These are phyloP conservation scores for Solanum neorickii DNA, from an alignment of 257 asterid species.

Conservation along the genomic window DNA sequence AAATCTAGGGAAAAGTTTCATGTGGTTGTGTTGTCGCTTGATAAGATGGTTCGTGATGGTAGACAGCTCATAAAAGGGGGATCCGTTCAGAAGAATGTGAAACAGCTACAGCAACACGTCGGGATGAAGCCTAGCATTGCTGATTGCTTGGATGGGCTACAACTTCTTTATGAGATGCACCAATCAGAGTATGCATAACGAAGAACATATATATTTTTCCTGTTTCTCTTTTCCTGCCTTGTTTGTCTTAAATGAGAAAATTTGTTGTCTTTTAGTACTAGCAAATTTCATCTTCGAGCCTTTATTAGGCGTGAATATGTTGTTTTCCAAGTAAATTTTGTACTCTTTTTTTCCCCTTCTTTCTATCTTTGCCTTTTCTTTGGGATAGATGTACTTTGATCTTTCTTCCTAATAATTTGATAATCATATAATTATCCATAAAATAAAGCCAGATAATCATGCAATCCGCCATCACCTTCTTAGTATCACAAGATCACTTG, in stretches of 20 bases:
- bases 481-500: not conserved
- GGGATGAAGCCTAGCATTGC: conserved; percentile 66
- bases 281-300: not conserved
- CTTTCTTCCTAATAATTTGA: not conserved
- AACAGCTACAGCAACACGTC: conserved; percentile 49
- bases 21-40: conserved; percentile 34
- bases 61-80: conserved; percentile 39
- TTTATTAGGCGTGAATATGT: not conserved
- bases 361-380: not conserved
- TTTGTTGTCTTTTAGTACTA: not conserved
- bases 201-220: not conserved
- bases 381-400: not conserved
- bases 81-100: conserved; percentile 23
- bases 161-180: conserved; percentile 71
- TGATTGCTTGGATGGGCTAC: conserved; percentile 61
- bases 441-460: not conserved
- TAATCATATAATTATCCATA: not conserved
- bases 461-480: not conserved
- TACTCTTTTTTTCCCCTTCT: not conserved
- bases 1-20: conserved; percentile 48
- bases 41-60: conserved; percentile 61
- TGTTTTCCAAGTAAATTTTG: not conserved
- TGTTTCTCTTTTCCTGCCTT: not conserved
- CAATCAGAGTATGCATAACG: conserved; percentile 47
- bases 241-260: not conserved